phyloP scores from a whole-genome alignment of 1,139 yeast genomes.

The Geotrichum histeridarum region DNA sequence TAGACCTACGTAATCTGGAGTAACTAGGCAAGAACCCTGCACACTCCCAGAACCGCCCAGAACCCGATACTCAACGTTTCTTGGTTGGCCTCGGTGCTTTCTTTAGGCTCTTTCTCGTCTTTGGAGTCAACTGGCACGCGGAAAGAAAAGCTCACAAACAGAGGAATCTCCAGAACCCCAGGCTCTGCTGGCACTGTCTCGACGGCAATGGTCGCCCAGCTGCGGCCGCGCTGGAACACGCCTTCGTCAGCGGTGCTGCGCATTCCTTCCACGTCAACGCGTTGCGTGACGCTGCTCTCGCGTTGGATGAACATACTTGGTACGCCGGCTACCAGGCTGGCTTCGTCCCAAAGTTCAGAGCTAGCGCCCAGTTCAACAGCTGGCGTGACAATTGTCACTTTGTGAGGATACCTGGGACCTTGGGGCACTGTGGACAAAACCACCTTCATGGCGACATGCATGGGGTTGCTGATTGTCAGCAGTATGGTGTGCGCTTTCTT shows the following conservation, averaged over 20 bases:
- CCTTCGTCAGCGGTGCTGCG: slow-evolving; percentile 18
- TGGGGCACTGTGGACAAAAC: slow-evolving; percentile 25
- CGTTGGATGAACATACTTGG: slow-evolving; percentile 31
- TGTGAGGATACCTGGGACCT: slow-evolving; percentile 16
- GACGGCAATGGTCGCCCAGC: slow-evolving; percentile 54
- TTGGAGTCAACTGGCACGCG: slow-evolving; percentile 13
- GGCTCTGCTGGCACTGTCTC: slow-evolving; percentile 35
- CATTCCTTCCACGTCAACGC: slow-evolving; percentile 31
- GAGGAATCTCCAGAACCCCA: slow-evolving; percentile 23
- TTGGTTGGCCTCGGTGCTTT: background rate
- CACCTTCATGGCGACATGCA: slow-evolving; percentile 25
- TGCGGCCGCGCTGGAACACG: slow-evolving; percentile 46
- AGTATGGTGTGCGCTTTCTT: slow-evolving; percentile 19
- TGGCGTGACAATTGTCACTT: slow-evolving; percentile 26
- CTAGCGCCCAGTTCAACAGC: slow-evolving; percentile 30
- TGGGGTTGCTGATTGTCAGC: slow-evolving; percentile 31
- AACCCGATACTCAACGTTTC: slow-evolving; percentile 16
- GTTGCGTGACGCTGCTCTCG: slow-evolving; percentile 29
- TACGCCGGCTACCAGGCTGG: slow-evolving; percentile 27
- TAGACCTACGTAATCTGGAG: background rate
- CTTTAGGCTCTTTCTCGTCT: background rate
- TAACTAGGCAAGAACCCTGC: background rate
- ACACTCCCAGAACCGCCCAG: slow-evolving; percentile 11
- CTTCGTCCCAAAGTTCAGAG: slow-evolving; percentile 31
- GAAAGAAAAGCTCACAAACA: slow-evolving; percentile 26